Evolutionary conservation across 352 stramenopile genomes (phyloP).

Genomic region (Phytophthora quininea): DNA sequence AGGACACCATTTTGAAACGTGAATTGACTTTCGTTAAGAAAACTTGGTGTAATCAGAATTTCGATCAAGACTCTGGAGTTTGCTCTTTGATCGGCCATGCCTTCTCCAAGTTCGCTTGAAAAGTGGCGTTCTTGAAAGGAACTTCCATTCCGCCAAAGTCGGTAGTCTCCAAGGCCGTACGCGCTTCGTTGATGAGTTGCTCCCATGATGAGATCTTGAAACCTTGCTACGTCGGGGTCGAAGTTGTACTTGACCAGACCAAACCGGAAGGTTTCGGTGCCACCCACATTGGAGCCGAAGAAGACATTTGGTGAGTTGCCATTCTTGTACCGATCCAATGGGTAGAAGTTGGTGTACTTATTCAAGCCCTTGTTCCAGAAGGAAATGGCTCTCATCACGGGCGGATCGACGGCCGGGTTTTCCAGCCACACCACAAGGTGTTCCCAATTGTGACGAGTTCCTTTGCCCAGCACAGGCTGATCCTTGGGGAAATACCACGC

Average conservation of each 20-base stretch:
- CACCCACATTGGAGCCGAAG: not conserved
- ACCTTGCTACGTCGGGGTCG: not conserved
- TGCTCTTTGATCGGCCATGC: too few species aligned
- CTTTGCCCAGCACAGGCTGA: not conserved
- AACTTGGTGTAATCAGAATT: too few species aligned
- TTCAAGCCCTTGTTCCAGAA: not conserved
- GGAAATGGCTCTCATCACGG: not conserved
- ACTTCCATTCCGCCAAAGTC: not conserved
- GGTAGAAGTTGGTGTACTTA: too few species aligned
- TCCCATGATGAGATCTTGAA: not conserved
- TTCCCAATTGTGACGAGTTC: not conserved
- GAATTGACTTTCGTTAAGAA: too few species aligned
- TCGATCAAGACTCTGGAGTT: too few species aligned
- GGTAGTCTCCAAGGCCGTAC: not conserved
- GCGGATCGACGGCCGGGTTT: not conserved
- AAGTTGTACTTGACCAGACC: not conserved
- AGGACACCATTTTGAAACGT: too few species aligned
- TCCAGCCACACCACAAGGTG: not conserved
- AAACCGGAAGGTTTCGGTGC: not conserved
- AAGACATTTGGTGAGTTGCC: too few species aligned
- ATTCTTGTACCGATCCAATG: too few species aligned
- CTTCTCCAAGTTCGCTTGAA: too few species aligned
- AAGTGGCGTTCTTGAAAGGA: not conserved
- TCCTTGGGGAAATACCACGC: not conserved
- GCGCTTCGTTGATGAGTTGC: not conserved